A percentile compares a stretch with the other conserved stretches of the same genome.
Evolutionary conservation across 2,329 filamentous ascomycete genomes (phyloP).

Genomic region (Neospermospora avenae): DNA sequence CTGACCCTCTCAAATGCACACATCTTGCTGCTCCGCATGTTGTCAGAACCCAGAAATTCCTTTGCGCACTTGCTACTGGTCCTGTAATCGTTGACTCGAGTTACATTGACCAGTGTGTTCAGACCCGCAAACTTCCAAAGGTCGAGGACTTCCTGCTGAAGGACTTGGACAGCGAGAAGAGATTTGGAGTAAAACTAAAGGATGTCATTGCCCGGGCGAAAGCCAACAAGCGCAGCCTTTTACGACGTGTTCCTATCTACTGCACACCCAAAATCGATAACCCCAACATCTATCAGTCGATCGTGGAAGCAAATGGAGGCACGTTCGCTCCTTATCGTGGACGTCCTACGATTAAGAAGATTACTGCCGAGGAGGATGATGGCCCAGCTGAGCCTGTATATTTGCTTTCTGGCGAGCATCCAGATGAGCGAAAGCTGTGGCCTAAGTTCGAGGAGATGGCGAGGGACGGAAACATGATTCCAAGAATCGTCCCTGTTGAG

Average conservation of each 20-base stretch:
- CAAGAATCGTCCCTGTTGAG: conserved; percentile 77
- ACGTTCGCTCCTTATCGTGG: conserved; percentile 75
- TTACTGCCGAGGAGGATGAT: conserved; percentile 57
- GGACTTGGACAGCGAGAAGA: conserved; percentile 71
- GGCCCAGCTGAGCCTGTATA: conserved; percentile 71
- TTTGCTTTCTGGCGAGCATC: conserved; percentile 67
- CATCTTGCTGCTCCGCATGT: conserved; percentile 85
- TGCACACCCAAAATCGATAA: conserved; percentile 82
- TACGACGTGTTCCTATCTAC: conserved; percentile 76
- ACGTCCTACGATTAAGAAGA: conserved; percentile 63
- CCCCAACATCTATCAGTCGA: conserved; percentile 78
- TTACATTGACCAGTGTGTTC: conserved; percentile 76
- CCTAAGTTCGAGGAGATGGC: conserved; percentile 77
- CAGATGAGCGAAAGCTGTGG: conserved; percentile 74
- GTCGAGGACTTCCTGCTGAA: conserved; percentile 64
- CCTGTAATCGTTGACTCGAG: conserved; percentile 72
- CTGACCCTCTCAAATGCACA: conserved; percentile 73
- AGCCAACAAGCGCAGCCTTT: conserved; percentile 70
- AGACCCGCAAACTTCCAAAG: conserved; percentile 61
- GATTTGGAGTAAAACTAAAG: conserved; percentile 65
- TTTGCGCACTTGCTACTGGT: conserved; percentile 78
- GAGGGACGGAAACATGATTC: conserved; percentile 70
- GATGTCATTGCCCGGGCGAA: conserved; percentile 68
- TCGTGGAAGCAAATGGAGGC: conserved; percentile 86
- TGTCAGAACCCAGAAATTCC: conserved; percentile 89